Conservation (phyloP, 257 asterid genomes). For the Penstemon davidsonii region DNA sequence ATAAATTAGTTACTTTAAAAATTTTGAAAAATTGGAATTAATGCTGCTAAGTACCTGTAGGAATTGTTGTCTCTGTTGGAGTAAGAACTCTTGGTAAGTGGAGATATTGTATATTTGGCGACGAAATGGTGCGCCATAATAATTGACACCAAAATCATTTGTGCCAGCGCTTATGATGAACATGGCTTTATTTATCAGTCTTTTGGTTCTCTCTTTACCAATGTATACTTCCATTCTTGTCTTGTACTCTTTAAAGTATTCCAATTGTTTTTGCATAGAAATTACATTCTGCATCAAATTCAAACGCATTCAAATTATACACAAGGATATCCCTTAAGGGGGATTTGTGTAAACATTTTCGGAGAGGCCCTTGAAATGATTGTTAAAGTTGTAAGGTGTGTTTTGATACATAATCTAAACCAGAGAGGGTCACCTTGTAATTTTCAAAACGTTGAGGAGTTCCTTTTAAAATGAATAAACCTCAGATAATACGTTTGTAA, state of each 20-base stretch:
- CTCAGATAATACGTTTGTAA: too few relatives aligned
- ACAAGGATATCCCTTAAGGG: too few relatives aligned
- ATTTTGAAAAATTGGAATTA: too few relatives aligned
- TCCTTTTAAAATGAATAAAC: too few relatives aligned
- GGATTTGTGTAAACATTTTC: too few relatives aligned
- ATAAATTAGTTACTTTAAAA: too few relatives aligned
- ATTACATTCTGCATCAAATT: conserved; percentile 30
- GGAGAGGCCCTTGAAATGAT: too few relatives aligned
- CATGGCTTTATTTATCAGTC: conserved; percentile 31
- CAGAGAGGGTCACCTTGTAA: too few relatives aligned
- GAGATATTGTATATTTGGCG: conserved; percentile 24
- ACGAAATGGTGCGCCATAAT: conserved; percentile 30
- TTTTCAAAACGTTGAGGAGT: too few relatives aligned
- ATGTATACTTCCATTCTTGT: conserved; percentile 28
- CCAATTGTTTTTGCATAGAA: conserved; percentile 32
- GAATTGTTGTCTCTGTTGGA: conserved; percentile 30
- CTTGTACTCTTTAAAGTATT: conserved; percentile 36
- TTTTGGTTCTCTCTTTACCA: conserved; percentile 33
- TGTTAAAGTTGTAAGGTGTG: too few relatives aligned
- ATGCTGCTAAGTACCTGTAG: conserved; percentile 34
- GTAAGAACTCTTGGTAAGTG: conserved; percentile 32
- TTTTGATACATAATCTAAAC: too few relatives aligned
- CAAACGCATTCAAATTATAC: too few relatives aligned
- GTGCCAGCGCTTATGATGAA: conserved; percentile 43
- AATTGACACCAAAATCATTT: conserved; percentile 37